phyloP scores from a whole-genome alignment of 768 basidiomycete species.

The Collybiopsis confluens region DNA sequence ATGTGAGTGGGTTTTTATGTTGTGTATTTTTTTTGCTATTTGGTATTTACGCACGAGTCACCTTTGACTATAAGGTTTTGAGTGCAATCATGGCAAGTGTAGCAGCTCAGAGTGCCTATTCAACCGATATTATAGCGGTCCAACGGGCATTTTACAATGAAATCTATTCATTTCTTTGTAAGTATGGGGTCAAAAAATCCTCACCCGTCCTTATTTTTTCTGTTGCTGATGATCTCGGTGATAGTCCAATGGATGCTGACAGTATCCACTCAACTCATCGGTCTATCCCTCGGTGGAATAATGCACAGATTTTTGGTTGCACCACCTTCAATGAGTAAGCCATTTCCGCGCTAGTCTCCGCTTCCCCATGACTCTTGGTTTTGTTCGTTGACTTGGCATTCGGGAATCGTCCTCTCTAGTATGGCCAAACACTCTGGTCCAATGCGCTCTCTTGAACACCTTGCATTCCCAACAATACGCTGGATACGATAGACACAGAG shows the following conservation, averaged over 20 bases:
- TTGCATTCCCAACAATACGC: slow-evolving; percentile 66
- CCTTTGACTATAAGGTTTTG: slow-evolving; percentile 32
- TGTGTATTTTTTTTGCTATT: no score
- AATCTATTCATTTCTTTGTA: slow-evolving; percentile 54
- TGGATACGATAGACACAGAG: slow-evolving; percentile 56
- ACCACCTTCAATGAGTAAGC: slow-evolving; percentile 45
- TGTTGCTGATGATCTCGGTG: slow-evolving; percentile 8
- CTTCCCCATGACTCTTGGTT: neutral
- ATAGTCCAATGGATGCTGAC: slow-evolving; percentile 70
- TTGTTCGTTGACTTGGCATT: no score
- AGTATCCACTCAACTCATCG: slow-evolving; percentile 64
- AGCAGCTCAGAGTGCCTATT: slow-evolving; percentile 59
- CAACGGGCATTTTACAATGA: slow-evolving; percentile 65
- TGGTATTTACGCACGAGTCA: no score
- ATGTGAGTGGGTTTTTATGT: slow-evolving; percentile 40
- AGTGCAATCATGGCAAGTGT: slow-evolving; percentile 51
- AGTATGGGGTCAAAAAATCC: slow-evolving; percentile 11
- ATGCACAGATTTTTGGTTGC: slow-evolving; percentile 69
- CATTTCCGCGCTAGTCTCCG: neutral
- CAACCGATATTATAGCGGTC: slow-evolving; percentile 67
- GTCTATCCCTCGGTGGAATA: slow-evolving; percentile 74
- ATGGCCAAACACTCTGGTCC: slow-evolving; percentile 69
- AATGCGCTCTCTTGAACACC: slow-evolving; percentile 73
- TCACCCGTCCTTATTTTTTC: neutral
- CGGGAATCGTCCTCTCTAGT: slow-evolving; percentile 57